A percentile compares a stretch with the other conserved stretches of the same genome.
Evolutionary conservation across 139 green algal genomes (phyloP).

Genomic region (Coccomyxa sp.): DNA sequence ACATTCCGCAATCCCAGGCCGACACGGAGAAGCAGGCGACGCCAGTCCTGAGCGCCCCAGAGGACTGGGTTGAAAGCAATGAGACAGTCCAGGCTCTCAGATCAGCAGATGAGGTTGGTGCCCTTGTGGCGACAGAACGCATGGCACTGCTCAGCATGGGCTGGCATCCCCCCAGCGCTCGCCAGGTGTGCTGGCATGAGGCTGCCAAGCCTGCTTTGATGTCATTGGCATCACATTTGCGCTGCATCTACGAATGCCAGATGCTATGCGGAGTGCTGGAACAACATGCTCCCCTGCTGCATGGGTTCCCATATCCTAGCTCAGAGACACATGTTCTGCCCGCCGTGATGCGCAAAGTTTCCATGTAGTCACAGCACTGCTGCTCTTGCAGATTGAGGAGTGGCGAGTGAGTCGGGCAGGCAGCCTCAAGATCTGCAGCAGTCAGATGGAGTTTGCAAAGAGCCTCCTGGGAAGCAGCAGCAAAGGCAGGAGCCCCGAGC

Average conservation of each 20-base stretch:
- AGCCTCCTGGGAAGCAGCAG: no score
- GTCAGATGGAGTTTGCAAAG: no score
- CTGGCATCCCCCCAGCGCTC: conserved; percentile 12
- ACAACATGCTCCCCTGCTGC: not conserved
- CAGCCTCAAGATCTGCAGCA: no score
- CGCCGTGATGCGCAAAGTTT: not conserved
- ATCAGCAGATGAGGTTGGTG: not conserved
- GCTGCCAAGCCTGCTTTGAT: not conserved
- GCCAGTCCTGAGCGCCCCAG: not conserved
- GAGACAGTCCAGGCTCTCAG: not conserved
- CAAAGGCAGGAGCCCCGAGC: no score
- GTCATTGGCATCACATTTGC: no score
- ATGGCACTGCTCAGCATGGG: not conserved
- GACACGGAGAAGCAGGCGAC: no score
- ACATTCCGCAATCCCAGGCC: no score
- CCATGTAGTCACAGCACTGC: not conserved
- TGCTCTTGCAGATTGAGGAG: no score
- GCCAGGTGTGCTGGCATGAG: conserved; percentile 1
- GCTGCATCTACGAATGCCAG: no score
- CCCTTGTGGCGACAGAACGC: conserved; percentile 22
- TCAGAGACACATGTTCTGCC: not conserved
- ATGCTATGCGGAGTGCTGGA: not conserved
- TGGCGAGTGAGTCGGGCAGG: no score
- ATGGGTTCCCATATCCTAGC: no score
- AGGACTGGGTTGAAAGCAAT: conserved; percentile 23